Percentiles rank a stretch among this genome's conserved stretches.
These are phyloP conservation scores for Asclepias syriaca DNA, from an alignment of 257 asterid species.

Conservation along the genomic window DNA sequence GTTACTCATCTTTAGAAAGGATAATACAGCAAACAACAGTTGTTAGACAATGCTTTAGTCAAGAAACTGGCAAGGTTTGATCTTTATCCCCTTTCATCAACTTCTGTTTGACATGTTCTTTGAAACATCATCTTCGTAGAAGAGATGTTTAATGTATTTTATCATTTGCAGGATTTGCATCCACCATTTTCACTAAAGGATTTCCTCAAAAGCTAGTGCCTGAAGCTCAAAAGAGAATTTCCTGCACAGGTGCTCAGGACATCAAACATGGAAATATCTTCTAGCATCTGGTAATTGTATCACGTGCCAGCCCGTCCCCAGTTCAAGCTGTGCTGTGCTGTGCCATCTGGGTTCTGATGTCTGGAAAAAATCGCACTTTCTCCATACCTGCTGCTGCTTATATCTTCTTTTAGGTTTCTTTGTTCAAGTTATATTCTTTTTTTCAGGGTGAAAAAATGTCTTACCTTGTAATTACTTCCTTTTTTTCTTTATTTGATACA, in stretches of 20 bases:
- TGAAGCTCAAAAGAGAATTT: not conserved
- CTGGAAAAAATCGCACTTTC: not conserved
- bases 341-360: slow-evolving; percentile 7
- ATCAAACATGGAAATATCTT: not conserved
- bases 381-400: not conserved
- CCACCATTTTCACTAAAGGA: slow-evolving; percentile 64
- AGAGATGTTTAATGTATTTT: not conserved
- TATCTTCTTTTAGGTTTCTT: not conserved
- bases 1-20: slow-evolving; percentile 72
- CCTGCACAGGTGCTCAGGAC: not conserved
- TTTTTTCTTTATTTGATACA: not conserved
- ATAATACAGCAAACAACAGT: slow-evolving; percentile 78
- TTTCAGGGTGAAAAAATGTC: slow-evolving; percentile 6
- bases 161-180: slow-evolving; percentile 48
- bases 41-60: slow-evolving; percentile 61
- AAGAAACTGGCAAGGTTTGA: slow-evolving; percentile 78
- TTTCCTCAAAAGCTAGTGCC: slow-evolving; percentile 53
- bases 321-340: slow-evolving; percentile 10
- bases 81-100: slow-evolving; percentile 10
- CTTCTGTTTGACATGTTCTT: not conserved
- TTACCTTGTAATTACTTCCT: not conserved
- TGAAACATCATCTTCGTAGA: not conserved
- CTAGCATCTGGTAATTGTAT: not conserved
- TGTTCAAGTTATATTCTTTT: not conserved
- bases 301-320: not conserved